phyloP scores from a whole-genome alignment of 345 rosid genomes.

The Carallia brachiata region DNA sequence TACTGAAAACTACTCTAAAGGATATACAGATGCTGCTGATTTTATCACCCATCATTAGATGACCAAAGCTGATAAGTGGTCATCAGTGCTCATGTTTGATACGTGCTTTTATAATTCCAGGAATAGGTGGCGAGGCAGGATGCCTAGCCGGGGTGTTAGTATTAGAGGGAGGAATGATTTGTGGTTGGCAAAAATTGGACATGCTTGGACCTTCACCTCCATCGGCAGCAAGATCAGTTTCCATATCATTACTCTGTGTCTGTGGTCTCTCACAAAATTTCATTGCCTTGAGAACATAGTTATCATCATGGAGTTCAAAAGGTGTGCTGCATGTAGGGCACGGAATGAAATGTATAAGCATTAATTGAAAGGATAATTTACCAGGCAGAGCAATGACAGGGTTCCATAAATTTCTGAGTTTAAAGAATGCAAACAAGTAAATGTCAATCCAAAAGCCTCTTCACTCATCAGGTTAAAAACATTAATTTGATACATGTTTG shows the following conservation, averaged over 20 bases:
- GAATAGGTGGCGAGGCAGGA: conserved; percentile 58
- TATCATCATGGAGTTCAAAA: conserved; percentile 97
- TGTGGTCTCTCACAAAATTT: conserved; percentile 58
- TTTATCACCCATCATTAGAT: conserved; percentile 20
- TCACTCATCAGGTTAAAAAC: not conserved
- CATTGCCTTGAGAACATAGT: conserved; percentile 96
- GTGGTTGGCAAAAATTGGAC: conserved; percentile 42
- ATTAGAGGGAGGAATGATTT: conserved; percentile 39
- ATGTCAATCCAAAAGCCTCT: not conserved
- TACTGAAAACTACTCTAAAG: conserved; percentile 52
- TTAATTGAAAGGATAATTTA: not conserved
- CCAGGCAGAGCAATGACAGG: not conserved
- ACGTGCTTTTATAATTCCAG: conserved; percentile 61
- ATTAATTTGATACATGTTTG: not conserved
- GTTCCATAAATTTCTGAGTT: not conserved
- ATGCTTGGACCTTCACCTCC: conserved; percentile 61
- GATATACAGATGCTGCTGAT: conserved; percentile 56
- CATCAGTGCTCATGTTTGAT: conserved; percentile 74
- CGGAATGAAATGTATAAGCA: not conserved
- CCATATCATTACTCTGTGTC: conserved; percentile 40
- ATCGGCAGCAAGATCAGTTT: conserved; percentile 30
- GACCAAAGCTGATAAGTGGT: conserved; percentile 8
- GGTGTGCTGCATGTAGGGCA: conserved; percentile 70
- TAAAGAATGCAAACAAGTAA: not conserved
- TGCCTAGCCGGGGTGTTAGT: conserved; percentile 42